phyloP scores from a whole-genome alignment of 176 grass and related monocot genomes.

The Pharus latifolius region DNA sequence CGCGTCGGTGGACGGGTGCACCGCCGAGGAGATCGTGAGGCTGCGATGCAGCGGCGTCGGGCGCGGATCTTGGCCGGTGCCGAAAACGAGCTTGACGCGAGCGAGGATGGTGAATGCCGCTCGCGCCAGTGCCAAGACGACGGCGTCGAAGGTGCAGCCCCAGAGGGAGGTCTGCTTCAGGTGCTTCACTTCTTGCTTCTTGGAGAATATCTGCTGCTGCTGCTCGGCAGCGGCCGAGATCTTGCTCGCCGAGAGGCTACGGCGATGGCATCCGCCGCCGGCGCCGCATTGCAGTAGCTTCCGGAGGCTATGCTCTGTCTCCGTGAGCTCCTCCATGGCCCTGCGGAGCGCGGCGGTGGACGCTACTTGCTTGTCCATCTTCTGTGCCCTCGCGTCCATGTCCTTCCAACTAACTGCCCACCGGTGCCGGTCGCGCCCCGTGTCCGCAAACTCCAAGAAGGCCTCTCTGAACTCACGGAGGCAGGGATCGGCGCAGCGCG shows the following conservation, averaged over 20 bases:
- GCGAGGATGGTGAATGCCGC: conserved; percentile 52
- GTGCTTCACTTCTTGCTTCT: conserved; percentile 80
- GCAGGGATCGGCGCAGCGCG: conserved; percentile 44
- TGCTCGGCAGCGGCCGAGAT: conserved; percentile 49
- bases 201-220: conserved; percentile 73
- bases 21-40: conserved; percentile 41
- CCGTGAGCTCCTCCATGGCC: conserved; percentile 63
- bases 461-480: conserved; percentile 32
- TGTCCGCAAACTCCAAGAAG: conserved; percentile 49
- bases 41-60: conserved; percentile 35
- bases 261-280: neutral
- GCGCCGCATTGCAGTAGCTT: conserved; percentile 41
- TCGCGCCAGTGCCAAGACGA: conserved; percentile 38
- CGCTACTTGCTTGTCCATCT: conserved; percentile 52
- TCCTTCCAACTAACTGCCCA: conserved; percentile 65
- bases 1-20: conserved; percentile 46
- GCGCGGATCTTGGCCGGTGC: conserved; percentile 11
- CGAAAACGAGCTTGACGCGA: conserved; percentile 67
- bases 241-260: conserved; percentile 39
- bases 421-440: conserved; percentile 40
- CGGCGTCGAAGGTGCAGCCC: conserved; percentile 55
- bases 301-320: conserved; percentile 53
- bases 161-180: conserved; percentile 68
- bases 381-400: conserved; percentile 52
- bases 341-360: conserved; percentile 35